These are phyloP conservation scores for Globisporangium nunn DNA, from an alignment of 352 stramenopile genomes.

Conservation along the genomic window DNA sequence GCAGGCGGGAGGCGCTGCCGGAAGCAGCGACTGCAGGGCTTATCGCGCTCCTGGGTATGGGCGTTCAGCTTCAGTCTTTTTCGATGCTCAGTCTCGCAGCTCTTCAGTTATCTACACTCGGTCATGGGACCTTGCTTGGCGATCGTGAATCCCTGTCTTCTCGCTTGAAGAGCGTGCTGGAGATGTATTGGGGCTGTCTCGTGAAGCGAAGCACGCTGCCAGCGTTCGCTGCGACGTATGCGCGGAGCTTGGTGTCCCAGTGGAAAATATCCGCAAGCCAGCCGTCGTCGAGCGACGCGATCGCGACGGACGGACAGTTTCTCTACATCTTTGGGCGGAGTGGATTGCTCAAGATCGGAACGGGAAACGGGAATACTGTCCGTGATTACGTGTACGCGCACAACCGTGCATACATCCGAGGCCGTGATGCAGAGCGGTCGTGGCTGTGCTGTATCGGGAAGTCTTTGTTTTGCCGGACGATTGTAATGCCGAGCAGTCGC, in stretches of 20 bases:
- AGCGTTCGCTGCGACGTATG: slow-evolving; percentile 40
- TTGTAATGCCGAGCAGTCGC: slow-evolving; percentile 53
- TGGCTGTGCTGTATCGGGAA: slow-evolving; percentile 67
- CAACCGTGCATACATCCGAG: slow-evolving; percentile 50
- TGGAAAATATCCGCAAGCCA: slow-evolving; percentile 66
- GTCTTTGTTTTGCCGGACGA: slow-evolving; percentile 65
- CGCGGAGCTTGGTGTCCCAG: slow-evolving; percentile 45
- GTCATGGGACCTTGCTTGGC: slow-evolving; percentile 13
- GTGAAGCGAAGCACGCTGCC: slow-evolving; percentile 16
- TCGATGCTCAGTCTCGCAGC: slow-evolving; percentile 37
- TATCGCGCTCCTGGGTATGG: slow-evolving; percentile 37
- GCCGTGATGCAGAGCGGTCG: slow-evolving; percentile 57
- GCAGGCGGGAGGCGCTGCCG: slow-evolving; percentile 8
- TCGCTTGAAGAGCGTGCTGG: slow-evolving; percentile 20
- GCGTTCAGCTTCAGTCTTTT: slow-evolving; percentile 60
- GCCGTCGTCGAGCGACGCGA: slow-evolving; percentile 56
- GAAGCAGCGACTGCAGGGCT: slow-evolving; percentile 25
- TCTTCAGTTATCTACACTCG: slow-evolving; percentile 24
- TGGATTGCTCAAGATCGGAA: slow-evolving; percentile 67
- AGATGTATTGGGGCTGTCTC: slow-evolving; percentile 23
- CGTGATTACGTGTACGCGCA: slow-evolving; percentile 67
- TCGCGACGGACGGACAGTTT: slow-evolving; percentile 60
- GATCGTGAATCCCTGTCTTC: slow-evolving; percentile 7
- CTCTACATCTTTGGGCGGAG: slow-evolving; percentile 62
- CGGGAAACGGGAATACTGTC: slow-evolving; percentile 49